A percentile compares a stretch with the other conserved stretches of the same genome.
Conservation (phyloP, 345 rosid genomes). For the Aquilaria malaccensis region DNA sequence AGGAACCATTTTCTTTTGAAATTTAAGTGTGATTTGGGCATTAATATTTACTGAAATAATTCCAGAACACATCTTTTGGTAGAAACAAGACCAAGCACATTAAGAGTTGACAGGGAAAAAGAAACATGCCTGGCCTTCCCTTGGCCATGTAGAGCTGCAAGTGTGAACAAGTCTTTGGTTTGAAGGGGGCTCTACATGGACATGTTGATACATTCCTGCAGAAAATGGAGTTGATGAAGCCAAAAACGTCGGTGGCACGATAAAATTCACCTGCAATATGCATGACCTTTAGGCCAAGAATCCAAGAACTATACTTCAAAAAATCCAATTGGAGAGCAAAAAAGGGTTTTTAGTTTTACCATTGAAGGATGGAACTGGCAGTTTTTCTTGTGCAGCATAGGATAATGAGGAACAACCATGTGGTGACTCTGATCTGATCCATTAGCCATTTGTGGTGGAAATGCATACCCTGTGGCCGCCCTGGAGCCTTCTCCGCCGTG, state of each 20-base stretch:
- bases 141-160: slow-evolving; percentile 19
- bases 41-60: too few relatives aligned
- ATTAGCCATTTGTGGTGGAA: slow-evolving; percentile 10
- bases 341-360: slow-evolving; percentile 20
- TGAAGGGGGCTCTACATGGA: slow-evolving; percentile 54
- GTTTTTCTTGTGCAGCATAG: slow-evolving; percentile 26
- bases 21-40: too few relatives aligned
- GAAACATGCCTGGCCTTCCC: slow-evolving; percentile 41
- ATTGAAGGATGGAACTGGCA: slow-evolving; percentile 24
- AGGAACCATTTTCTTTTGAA: too few relatives aligned
- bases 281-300: background rate
- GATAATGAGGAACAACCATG: slow-evolving; percentile 24
- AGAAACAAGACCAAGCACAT: too few relatives aligned
- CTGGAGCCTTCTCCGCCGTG: slow-evolving; percentile 6
- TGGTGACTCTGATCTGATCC: slow-evolving; percentile 29
- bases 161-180: slow-evolving; percentile 35
- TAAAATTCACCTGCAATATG: slow-evolving; percentile 33
- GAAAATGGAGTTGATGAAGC: slow-evolving; percentile 22
- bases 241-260: slow-evolving; percentile 10
- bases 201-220: slow-evolving; percentile 25
- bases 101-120: too few relatives aligned
- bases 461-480: slow-evolving; percentile 25
- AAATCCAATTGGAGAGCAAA: too few relatives aligned
- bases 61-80: too few relatives aligned
- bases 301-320: background rate